Evolutionary conservation across 2,329 filamentous ascomycete species (phyloP).

Genomic region (Neonectria coccinea): DNA sequence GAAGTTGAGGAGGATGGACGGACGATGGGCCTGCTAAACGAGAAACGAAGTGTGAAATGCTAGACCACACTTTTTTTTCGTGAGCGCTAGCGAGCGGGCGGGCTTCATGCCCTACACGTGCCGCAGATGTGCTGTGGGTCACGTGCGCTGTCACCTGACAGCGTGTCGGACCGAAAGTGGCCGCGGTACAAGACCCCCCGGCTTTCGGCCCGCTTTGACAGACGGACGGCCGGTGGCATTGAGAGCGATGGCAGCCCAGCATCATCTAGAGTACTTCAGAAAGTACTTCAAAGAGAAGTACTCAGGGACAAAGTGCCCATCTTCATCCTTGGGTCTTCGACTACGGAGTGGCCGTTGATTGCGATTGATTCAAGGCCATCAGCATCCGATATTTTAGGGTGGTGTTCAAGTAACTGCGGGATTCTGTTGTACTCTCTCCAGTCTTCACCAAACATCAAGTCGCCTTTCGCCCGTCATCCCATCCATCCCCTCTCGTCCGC

Average conservation of each 20-base stretch:
- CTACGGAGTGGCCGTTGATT: neutral
- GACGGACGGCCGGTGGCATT: neutral
- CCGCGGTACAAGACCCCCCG: neutral
- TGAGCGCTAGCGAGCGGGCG: slow-evolving; percentile 45
- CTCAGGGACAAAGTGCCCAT: too few relatives aligned
- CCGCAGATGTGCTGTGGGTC: slow-evolving; percentile 15
- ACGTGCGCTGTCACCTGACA: slow-evolving; percentile 28
- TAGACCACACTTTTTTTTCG: slow-evolving; percentile 50
- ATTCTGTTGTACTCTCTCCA: slow-evolving; percentile 27
- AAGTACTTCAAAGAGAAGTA: neutral
- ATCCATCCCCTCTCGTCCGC: slow-evolving; percentile 18
- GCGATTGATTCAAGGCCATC: neutral
- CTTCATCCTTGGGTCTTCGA: neutral
- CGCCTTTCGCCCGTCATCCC: neutral
- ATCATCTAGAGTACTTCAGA: too few relatives aligned
- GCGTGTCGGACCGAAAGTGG: neutral
- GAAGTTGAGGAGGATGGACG: slow-evolving; percentile 52
- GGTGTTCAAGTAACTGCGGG: slow-evolving; percentile 18
- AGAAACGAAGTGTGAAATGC: slow-evolving; percentile 45
- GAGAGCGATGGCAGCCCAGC: neutral
- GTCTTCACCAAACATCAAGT: slow-evolving; percentile 14
- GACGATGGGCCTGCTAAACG: slow-evolving; percentile 38
- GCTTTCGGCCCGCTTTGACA: neutral
- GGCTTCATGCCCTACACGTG: slow-evolving; percentile 52
- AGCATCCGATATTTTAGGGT: neutral